Evolutionary conservation across 2,329 filamentous ascomycete genomes (phyloP).

Genomic region (Diplocarpon rosae): DNA sequence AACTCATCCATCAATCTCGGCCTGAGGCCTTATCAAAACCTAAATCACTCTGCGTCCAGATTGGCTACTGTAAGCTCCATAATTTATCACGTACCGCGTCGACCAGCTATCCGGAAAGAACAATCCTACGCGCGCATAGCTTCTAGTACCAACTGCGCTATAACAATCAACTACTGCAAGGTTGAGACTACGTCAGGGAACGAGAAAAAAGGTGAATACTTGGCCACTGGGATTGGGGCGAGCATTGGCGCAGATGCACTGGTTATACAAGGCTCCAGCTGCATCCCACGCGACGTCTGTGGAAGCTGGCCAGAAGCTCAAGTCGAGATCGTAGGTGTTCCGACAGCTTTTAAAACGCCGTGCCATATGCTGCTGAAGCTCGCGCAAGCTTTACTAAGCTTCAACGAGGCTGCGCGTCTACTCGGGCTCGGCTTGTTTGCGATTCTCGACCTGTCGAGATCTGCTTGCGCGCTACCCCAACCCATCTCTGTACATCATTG

Average conservation of each 20-base stretch:
- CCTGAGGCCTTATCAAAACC: no score
- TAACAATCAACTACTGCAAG: no score
- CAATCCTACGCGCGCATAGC: neutral
- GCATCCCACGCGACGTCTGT: constrained; percentile 26
- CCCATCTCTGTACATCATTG: neutral
- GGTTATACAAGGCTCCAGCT: constrained; percentile 21
- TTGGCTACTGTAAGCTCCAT: no score
- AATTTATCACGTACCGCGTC: no score
- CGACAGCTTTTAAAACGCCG: constrained; percentile 23
- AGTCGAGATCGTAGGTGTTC: constrained; percentile 27
- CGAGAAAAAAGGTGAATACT: constrained; percentile 21
- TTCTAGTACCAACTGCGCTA: neutral
- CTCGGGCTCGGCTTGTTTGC: constrained; percentile 3
- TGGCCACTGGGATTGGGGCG: constrained; percentile 2
- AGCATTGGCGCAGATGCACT: constrained; percentile 15
- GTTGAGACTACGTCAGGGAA: no score
- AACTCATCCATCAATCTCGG: no score
- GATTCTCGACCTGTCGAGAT: constrained; percentile 3
- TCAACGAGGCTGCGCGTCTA: constrained; percentile 5
- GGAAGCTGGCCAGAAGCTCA: constrained; percentile 24
- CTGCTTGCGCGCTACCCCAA: constrained; percentile 4
- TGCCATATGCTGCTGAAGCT: constrained; percentile 15
- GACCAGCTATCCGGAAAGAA: neutral
- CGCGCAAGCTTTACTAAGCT: constrained; percentile 19
- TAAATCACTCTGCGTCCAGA: no score